Evolutionary conservation across 441 rosid genomes (phyloP).

Genomic region (Erodium moschatum): DNA sequence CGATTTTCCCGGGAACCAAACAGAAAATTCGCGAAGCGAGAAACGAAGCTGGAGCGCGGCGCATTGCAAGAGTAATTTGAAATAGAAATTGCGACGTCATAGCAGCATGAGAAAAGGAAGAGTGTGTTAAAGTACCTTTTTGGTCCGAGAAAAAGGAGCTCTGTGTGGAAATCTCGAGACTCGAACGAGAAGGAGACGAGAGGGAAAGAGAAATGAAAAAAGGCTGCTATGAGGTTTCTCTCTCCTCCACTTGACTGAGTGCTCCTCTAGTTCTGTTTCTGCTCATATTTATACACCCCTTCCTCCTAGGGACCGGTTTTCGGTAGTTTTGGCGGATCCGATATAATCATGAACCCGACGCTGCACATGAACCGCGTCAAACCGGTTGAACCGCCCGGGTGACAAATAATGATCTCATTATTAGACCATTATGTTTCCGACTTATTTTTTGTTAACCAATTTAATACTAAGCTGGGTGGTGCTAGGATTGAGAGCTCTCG

Average conservation of each 20-base stretch:
- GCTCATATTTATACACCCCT: not conserved
- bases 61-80: not conserved
- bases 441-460: too few relatives aligned
- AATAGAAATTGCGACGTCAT: not conserved
- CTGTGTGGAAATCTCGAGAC: not conserved
- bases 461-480: too few relatives aligned
- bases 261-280: not conserved
- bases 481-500: too few relatives aligned
- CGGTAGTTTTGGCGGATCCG: not conserved
- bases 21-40: not conserved
- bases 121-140: not conserved
- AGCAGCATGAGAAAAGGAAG: not conserved
- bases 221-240: not conserved
- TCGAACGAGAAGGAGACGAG: not conserved
- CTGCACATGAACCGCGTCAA: not conserved
- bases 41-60: not conserved
- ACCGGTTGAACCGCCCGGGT: not conserved
- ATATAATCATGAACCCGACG: not conserved
- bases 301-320: too few relatives aligned
- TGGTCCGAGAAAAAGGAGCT: not conserved
- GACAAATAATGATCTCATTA: not conserved
- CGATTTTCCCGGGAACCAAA: not conserved
- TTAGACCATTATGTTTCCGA: not conserved
- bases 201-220: not conserved
- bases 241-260: not conserved